Base-by-base conservation (phyloP, 164 flowering plant species). In the Echeveria elegans region DNA sequence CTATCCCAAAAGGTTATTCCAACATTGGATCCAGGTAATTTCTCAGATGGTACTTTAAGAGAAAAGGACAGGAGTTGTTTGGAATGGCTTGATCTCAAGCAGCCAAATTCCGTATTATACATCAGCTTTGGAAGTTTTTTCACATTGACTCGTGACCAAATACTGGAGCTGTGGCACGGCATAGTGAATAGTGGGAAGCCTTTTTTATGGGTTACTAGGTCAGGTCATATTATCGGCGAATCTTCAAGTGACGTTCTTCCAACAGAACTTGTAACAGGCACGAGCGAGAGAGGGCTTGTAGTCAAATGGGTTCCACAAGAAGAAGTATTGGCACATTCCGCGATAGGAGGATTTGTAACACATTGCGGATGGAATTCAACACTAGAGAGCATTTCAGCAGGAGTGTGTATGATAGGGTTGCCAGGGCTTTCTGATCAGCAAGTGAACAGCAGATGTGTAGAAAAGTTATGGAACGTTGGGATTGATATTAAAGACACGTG, bases 51-150 rank as follows among this genome's bases (percentile, higher is more conserved):
- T 43, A 48, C 30, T 43, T 29, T 70, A 5, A 40, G 63, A 64
- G 31, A 72, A 64, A 40, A 56, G n/a, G 78, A 78, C 67, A 52
- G 66, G 18, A 68, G 63, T 5, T 78, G 81, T 73, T 56, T 75
- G 61, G 24, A 47, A 14, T 77, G 79, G 77, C 71, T 73, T 1
- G 74, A 77, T 50, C 67, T 61, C 2, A 72, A 73, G 47, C 71
- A 52, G 52, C 41, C 72, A 5, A 66, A 60, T 34, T 77, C 79
- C 0, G 74, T 77, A 2, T 0, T 76, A 5, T 73, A 73, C 53
- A 72, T 76, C 9, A 76, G 79, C 62, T 76, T 76, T 23, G 79
- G 79, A 29, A 73, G 74, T 16, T 16, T 73, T 10, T 65, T 52
- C 0, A 32, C 14, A 19, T 30, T 71, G 28, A n/a, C 66, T 6